Evolutionary conservation across 169 alveolate genomes (phyloP).

Genomic region (Cryptosporidium andersoni): DNA sequence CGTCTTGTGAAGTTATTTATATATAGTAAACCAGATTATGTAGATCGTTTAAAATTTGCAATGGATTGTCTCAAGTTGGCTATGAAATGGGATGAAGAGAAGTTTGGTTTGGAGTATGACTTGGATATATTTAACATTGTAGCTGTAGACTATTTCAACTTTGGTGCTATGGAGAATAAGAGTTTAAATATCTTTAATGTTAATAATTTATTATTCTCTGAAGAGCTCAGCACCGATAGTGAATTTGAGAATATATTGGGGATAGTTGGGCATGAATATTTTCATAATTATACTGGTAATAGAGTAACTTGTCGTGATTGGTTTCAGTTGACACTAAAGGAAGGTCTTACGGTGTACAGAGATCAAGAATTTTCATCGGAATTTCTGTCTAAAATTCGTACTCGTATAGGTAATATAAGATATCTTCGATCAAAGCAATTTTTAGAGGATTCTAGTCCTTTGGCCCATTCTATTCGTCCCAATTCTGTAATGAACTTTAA

Average conservation of each 20-base stretch:
- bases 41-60: constrained; percentile 83
- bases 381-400: constrained; percentile 78
- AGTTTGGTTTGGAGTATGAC: constrained; percentile 89
- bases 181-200: constrained; percentile 90
- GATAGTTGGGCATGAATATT: constrained; percentile 89
- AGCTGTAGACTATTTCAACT: constrained; percentile 87
- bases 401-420: constrained; percentile 84
- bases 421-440: constrained; percentile 83
- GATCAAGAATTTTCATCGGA: constrained; percentile 85
- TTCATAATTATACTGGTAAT: constrained; percentile 93
- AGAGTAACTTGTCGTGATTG: constrained; percentile 92
- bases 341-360: constrained; percentile 91
- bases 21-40: constrained; percentile 83
- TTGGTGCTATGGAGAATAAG: constrained; percentile 94
- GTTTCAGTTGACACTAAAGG: constrained; percentile 92
- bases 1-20: constrained; percentile 78
- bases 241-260: constrained; percentile 84
- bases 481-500: constrained; percentile 88
- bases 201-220: constrained; percentile 84
- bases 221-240: constrained; percentile 85
- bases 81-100: constrained; percentile 92
- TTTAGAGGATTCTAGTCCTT: constrained; percentile 89
- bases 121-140: constrained; percentile 87
- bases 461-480: constrained; percentile 92
- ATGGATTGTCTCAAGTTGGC: constrained; percentile 84